Evolutionary conservation across 805 yeast species (phyloP), one percentile per base, ranked within the genome.

Genomic region (Tetrapisispora nanseiensis): DNA sequence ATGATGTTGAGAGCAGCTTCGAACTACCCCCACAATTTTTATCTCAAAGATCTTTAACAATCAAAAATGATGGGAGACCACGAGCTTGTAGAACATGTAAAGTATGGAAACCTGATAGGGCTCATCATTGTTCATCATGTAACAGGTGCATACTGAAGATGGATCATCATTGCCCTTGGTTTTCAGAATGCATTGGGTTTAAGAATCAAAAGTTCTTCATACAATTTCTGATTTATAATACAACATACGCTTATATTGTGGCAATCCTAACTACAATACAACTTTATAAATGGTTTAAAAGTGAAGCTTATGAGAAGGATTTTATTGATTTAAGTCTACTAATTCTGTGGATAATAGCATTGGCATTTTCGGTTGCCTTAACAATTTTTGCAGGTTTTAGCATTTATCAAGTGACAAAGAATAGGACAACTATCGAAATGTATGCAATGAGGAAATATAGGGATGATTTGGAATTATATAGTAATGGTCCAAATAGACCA

Each of bases 81-180:
- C 65, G 94, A 61, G 73, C 65, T 49, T 86, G 95, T 54, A 63
- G 68, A 41, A 82, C 81, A 50, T 86, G 96, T 57, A 49, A 71
- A 23, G 70, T 69, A 34, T 80, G 82, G 71, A 87, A 87, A 57
- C 97, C 97, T 0, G 95, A 85, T 52, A 63, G 97, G 41, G 57
- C 80, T 8, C 97, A 87, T 57, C 97, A 87, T 61, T 87, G 96
- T 57, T 81, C 82, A 30, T 66, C 72, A 1, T 86, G 94, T 56
- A 68, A 75, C 18, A 47, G 45, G 26, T 87, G 97, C 60, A 76
- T 84, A 22, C 59, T 89, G 45, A 77, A 76, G 53, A 89, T 87
- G 97, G 97, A 87, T 59, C 97, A 87, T 58, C 96, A 87, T 63
- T 81, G 82, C 47, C 97, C 97, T 0, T 90, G 97, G 97, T 86